Evolutionary conservation across 441 rosid species (phyloP).

Genomic region (Iberis amara): DNA sequence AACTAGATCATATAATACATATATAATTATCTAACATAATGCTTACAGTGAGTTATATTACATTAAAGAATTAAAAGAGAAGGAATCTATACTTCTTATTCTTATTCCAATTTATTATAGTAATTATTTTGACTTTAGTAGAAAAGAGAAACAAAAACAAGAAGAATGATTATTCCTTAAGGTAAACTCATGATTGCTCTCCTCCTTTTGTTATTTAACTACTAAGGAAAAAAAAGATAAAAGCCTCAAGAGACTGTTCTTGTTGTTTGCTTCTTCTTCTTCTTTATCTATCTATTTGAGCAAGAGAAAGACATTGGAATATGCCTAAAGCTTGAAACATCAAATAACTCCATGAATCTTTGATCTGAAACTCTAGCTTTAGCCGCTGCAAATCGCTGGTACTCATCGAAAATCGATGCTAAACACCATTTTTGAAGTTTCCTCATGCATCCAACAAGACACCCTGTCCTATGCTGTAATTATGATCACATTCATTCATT

Average conservation of each 20-base stretch:
- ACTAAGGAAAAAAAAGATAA: no score
- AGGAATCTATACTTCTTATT: constrained; percentile 17
- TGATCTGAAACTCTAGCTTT: constrained; percentile 68
- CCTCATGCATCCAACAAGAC: constrained; percentile 65
- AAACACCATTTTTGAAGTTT: constrained; percentile 64
- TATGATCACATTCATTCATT: constrained; percentile 2
- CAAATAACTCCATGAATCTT: constrained; percentile 63
- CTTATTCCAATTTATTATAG: constrained; percentile 11
- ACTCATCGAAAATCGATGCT: constrained; percentile 56
- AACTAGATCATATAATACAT: no score
- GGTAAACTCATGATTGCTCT: no score
- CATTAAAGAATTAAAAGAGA: constrained; percentile 28
- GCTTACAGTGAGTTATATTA: constrained; percentile 13
- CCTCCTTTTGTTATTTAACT: no score
- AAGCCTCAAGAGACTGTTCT: not conserved
- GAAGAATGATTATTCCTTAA: constrained; percentile 1
- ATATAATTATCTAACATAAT: not conserved
- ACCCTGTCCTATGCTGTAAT: constrained; percentile 65
- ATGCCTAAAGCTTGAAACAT: constrained; percentile 50
- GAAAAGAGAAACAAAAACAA: constrained; percentile 14
- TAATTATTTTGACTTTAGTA: not conserved
- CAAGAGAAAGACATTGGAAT: constrained; percentile 64
- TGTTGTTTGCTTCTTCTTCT: constrained; percentile 17
- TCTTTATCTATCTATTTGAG: constrained; percentile 37
- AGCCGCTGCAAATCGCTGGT: constrained; percentile 63